These are phyloP conservation scores for Trichoderma virens DNA, from an alignment of 495 filamentous ascomycete genomes.

Conservation along the genomic window DNA sequence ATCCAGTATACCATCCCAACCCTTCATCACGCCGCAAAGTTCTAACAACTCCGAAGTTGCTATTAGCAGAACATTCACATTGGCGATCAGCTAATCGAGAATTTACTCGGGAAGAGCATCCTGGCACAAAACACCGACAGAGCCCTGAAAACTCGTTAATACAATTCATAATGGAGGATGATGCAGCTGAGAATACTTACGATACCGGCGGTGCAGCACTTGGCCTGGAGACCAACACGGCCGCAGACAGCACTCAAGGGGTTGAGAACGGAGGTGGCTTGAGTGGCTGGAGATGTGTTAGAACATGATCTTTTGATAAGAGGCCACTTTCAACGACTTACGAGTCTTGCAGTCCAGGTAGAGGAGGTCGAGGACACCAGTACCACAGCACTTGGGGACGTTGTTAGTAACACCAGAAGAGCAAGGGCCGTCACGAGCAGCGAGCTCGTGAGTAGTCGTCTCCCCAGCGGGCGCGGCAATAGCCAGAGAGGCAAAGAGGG, in stretches of 20 bases:
- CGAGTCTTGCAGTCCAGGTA: background rate
- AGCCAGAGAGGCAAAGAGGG: background rate
- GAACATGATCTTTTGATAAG: background rate
- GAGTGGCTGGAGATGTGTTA: background rate
- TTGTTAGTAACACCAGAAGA: background rate
- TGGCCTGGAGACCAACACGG: background rate
- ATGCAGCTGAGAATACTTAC: background rate
- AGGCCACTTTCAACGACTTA: background rate
- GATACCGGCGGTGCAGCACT: background rate
- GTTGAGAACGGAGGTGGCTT: background rate
- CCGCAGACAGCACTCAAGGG: background rate
- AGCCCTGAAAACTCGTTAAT: background rate
- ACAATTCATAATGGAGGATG: background rate
- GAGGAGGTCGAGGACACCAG: background rate
- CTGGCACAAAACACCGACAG: background rate
- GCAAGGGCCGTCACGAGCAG: background rate
- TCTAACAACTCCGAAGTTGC: no score
- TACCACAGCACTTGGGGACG: background rate
- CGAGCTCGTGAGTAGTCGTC: background rate
- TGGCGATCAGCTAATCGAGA: no score
- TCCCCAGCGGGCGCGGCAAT: background rate
- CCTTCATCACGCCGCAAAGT: no score
- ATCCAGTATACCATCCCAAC: no score
- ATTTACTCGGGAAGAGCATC: constrained; percentile 3
- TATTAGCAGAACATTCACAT: no score